phyloP scores from a whole-genome alignment of 768 basidiomycete species.

The Russula abietina region DNA sequence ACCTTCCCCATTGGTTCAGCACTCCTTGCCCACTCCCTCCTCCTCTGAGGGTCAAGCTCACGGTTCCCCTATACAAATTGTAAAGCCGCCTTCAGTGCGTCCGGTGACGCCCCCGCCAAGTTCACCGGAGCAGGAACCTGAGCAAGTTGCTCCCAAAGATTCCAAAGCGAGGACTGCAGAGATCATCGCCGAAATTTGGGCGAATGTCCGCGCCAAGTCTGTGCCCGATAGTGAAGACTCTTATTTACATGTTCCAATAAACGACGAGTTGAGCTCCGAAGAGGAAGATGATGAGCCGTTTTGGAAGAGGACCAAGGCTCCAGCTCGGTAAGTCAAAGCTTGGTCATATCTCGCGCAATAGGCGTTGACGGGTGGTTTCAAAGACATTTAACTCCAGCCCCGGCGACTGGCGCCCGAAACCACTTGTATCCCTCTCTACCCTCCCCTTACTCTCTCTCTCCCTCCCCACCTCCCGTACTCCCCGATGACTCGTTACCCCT shows the following conservation, averaged over 20 bases:
- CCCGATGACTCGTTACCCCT: not conserved
- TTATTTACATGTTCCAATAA: constrained; percentile 25
- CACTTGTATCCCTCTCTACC: constrained; percentile 5
- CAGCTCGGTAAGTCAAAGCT: constrained; percentile 2
- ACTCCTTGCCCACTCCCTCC: constrained; percentile 8
- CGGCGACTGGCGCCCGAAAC: not conserved
- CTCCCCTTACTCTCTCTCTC: constrained; percentile 5
- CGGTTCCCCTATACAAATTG: not conserved
- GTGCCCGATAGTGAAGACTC: constrained; percentile 39
- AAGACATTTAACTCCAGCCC: not conserved
- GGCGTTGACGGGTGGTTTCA: not conserved
- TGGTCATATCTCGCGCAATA: not conserved
- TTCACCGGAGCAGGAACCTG: constrained; percentile 23
- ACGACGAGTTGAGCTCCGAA: constrained; percentile 27
- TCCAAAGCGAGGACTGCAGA: constrained; percentile 43
- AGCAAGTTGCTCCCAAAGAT: constrained; percentile 33
- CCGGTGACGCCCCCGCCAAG: constrained; percentile 29
- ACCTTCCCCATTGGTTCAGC: not conserved
- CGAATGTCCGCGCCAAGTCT: constrained; percentile 43
- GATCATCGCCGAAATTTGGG: constrained; percentile 61
- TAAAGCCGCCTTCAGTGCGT: constrained; percentile 19
- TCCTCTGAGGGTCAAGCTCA: constrained; percentile 6
- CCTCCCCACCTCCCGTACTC: not conserved
- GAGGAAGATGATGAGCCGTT: constrained; percentile 23
- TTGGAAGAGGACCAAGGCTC: constrained; percentile 10